Conservation (phyloP, 306 rosid genomes). For the Abrus pulchellus region DNA sequence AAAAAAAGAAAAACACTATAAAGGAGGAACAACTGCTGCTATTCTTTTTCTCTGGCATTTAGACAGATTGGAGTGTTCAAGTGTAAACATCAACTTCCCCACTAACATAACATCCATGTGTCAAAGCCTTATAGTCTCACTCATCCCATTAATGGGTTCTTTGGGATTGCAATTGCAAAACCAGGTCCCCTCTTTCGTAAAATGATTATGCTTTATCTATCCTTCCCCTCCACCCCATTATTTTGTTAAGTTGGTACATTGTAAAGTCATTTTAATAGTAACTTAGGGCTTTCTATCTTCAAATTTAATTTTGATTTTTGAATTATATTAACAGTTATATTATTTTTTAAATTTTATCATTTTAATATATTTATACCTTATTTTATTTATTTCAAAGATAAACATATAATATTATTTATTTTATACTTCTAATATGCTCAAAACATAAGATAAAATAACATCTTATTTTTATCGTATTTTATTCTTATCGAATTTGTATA, state of each 20-base stretch:
- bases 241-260: constrained; percentile 49
- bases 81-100: constrained; percentile 65
- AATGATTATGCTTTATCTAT: constrained; percentile 48
- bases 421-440: no score
- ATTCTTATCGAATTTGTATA: no score
- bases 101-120: constrained; percentile 62
- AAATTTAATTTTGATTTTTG: no score
- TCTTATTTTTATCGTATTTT: no score
- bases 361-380: no score
- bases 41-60: constrained; percentile 42
- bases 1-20: not conserved
- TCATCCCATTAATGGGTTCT: constrained; percentile 57
- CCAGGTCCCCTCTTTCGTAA: constrained; percentile 55
- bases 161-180: constrained; percentile 62
- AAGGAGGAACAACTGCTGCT: constrained; percentile 36
- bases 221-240: not conserved
- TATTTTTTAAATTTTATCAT: no score
- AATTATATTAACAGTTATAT: no score
- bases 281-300: not conserved
- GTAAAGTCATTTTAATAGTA: constrained; percentile 54
- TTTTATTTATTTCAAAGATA: no score
- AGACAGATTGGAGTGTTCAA: constrained; percentile 55
- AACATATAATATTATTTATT: no score
- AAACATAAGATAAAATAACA: no score
- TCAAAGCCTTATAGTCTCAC: constrained; percentile 46